Conservation (phyloP, 2,329 filamentous ascomycete species). For the Fusarium zealandicum region DNA sequence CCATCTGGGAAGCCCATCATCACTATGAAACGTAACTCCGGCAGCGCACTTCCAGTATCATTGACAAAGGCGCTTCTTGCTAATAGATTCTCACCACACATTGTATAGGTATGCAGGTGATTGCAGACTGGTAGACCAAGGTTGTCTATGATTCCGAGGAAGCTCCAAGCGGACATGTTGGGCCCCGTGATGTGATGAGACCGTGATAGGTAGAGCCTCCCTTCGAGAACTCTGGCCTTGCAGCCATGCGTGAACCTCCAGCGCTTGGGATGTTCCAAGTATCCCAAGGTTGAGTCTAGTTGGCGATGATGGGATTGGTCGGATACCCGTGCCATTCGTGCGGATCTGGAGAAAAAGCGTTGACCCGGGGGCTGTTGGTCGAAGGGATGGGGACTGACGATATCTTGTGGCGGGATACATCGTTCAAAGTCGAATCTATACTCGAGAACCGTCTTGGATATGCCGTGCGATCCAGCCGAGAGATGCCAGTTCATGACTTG, state of each 20-base stretch:
- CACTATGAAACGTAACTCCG: no score
- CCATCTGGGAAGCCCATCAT: no score
- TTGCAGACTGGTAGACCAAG: neutral
- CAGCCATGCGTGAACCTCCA: neutral
- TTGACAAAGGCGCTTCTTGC: no score
- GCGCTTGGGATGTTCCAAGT: neutral
- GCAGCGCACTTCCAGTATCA: no score
- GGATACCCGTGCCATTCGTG: neutral
- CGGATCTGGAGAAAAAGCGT: neutral
- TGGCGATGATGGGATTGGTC: neutral
- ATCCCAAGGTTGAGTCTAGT: neutral
- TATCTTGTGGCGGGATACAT: neutral
- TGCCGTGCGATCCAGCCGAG: neutral
- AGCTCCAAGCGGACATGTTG: neutral
- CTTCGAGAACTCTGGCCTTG: neutral
- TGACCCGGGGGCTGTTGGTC: neutral
- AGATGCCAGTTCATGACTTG: neutral
- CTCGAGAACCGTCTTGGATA: neutral
- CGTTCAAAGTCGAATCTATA: neutral
- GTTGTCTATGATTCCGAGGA: neutral
- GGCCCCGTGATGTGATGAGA: neutral
- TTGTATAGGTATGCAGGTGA: no score
- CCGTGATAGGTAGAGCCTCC: neutral
- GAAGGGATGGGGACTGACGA: neutral
- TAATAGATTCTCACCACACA: no score